Evolutionary conservation across 148 eudicot species (phyloP), one percentile per base, ranked within the genome.

Genomic region (Cornus kousa): DNA sequence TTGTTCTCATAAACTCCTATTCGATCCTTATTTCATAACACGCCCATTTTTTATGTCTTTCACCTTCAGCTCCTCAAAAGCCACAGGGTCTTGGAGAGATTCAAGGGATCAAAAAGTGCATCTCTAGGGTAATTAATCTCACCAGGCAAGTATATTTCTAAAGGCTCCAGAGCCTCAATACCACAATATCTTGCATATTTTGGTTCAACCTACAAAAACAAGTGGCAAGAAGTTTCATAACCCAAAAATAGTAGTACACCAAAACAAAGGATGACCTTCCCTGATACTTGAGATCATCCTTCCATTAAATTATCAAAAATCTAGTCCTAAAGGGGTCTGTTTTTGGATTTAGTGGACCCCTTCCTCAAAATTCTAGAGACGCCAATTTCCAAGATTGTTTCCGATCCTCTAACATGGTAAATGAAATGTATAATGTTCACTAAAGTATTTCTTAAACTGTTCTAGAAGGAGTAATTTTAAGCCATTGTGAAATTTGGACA

Each of bases 41-140:
- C 99, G 89, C 33, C 99, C 99, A 66, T 97, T 97, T 81, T 97
- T 97, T 68, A 97, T 92, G 84, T 97, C 99, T 82, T 90, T 97
- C 82, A 97, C 91, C 86, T 97, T 97, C 43, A 97, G 90, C 43
- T 97, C 98, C 87, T 94, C 94, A 70, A 94, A 97, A 71, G 91
- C 91, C 24, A 76, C 81, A 14, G 97, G 92, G 71, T 97, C 97
- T 86, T 79, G 2, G 97, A 86, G 7, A 94, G 90, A 79, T 93
- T 93, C 77, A 97, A 85, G 69, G 99, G 99, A 77, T 97, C 99
- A 64, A 97, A 96, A 33, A 94, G 91, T 48, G 80, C 76, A 62
- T 98, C 99, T 66, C 99, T 98, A 19, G 99, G 99, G 82, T 97
- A 92, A 78, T 97, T 97, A n/a, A 97, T 89, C 80, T 97, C 99